Evolutionary conservation across 345 rosid genomes (phyloP), one percentile per base, ranked within the genome.

Genomic region (Salix purpurea): DNA sequence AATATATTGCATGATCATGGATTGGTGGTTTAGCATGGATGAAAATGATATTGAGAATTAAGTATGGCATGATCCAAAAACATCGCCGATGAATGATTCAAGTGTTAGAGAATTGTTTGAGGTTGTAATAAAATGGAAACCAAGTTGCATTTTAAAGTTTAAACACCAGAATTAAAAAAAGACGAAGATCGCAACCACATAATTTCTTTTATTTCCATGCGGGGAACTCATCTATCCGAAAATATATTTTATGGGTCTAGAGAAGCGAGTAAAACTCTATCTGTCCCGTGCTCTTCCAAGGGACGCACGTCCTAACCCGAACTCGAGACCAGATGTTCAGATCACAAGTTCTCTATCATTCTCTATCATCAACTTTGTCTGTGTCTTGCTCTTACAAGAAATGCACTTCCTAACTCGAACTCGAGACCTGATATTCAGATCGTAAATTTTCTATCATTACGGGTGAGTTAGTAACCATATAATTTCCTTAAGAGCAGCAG

Each of bases 241-340:
- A 30, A 30, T 30, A 30, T 30, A 2, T 0, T 30, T 30, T 30
- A 30, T 0, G 0, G 0, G 36, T 34, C 6, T 34, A 34, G 6
- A 4, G 0, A 0, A 34, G 36, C 36, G 0, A 34, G 36, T 34
- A 34, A 34, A 4, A 34, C 0, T 5, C 6, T 34, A 6, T 4
- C 4, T 34, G 6, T 34, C 1, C 4, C 36, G 1, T 4, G 6
- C 1, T 34, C 0, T 34, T 4, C 4, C 1, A 34, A 34, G 6
- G 0, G 6, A 0, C 4, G 6, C 6, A 34, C 6, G 0, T 34
- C 1, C 1, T 34, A 5, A 34, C 1, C 0, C 2, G 1, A 34
- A 4, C 6, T 34, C 36, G 5, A 34, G 6, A 34, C 36, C 0
- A 0, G 1, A 0, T 5, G 0, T 34, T 2, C 1, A 34, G 1